Evolutionary conservation across 805 yeast genomes (phyloP), one percentile per base, ranked within the genome.

Genomic region (Yamadazyma scolyti): DNA sequence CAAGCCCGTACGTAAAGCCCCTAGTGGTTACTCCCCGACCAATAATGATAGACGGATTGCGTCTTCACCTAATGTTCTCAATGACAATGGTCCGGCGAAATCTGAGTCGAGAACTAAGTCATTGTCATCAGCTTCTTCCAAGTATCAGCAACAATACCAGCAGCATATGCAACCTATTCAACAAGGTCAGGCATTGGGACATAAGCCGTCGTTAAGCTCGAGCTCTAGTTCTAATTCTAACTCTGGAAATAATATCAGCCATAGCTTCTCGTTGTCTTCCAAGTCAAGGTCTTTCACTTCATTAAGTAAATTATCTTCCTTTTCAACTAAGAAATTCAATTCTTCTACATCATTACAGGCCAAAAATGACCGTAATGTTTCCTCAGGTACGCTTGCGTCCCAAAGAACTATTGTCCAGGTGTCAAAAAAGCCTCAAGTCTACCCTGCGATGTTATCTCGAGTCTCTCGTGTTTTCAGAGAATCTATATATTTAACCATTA

Each of bases 371-470:
- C 39, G 68, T 13, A 44, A 37, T n/a, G 52, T 50, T 5, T 52
- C 63, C 4, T 40, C 44, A 16, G 46, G 53, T 11, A 54, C 64
- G 0, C 20, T 54, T 9, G 37, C 37, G 16, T 54, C 69, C 3
- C 60, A 65, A 16, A 66, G 68, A 38, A 68, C 83, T 0, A 55
- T 74, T 10, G 32, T 37, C 7, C 37, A 40, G 16, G 47, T 71
- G 10, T 54, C 70, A 9, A 62, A 62, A 33, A 69, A 73, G 34
- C 94, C 96, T 5, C 63, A 72, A 12, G 89, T 88, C 2, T 88
- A 93, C 54, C 96, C 97, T 2, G 97, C 98, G 1, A 47, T 86
- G 48, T 62, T 93, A 12, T 86, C 96, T 4, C 70, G 77, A 29
- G 97, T 93, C 11, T 95, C 97, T 1, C 73, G 70, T 14, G 72